Base-by-base conservation (phyloP, 768 basidiomycete species). In the Bullera alba region DNA sequence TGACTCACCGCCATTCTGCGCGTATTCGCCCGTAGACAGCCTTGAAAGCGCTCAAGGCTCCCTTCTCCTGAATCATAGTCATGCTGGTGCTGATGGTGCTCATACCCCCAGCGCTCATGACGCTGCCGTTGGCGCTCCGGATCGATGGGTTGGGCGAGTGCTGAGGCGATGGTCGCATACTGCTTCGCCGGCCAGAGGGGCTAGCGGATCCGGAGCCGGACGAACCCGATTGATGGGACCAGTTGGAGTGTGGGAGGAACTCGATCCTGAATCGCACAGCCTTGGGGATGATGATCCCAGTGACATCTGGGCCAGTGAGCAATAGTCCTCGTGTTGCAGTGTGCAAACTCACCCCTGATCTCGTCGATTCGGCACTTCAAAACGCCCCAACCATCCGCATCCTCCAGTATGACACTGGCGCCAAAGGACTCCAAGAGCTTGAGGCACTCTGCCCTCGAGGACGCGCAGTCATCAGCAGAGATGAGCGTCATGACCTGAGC, bases 241-340 rank as follows among this genome's bases (percentile, higher is more conserved):
- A 60, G n/a, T 32, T 34, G 25, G 55, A 27, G 26, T 62, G 57
- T 25, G 65, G 65, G 23, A 79, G 76, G 61, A 90, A 75, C 63
- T 92, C 88, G 42, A 91, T 85, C 46, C 85, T 80, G 75, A 97
- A 96, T 60, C 81, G 81, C 29, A 83, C 81, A 16, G 81, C 76
- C 69, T 89, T 92, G 54, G 80, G 67, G 29, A 78, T 74, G 14
- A 77, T 75, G 72, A 82, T 77, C 4, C 79, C 73, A 8, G 61
- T 53, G 10, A 60, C 56, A 38, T 63, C 64, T 63, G 35, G 25
- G 23, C 10, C 8, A 35, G 22, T n/a, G 30, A 14, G 34, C 6
- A 21, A 23, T 7, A 22, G 22, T 27, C 27, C 30, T 22, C 7
- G 22, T 7, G 10, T 12, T 7, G 21, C 15, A 32, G 16, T 12